These are phyloP conservation scores for Suillus spraguei DNA, from an alignment of 768 basidiomycete genomes.

Conservation along the genomic window DNA sequence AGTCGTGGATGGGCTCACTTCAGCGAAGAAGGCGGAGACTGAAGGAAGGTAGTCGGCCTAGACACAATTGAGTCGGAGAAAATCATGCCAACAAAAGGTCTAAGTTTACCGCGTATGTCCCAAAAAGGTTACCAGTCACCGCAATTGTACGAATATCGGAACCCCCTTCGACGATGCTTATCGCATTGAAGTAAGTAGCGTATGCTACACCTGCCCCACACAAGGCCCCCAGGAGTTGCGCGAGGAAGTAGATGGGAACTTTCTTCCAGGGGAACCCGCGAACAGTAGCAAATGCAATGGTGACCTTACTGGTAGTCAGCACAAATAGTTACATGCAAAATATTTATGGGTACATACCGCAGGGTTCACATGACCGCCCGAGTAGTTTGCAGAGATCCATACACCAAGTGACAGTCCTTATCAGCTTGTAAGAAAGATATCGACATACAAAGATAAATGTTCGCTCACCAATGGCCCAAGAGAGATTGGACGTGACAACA, in stretches of 20 bases:
- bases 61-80: constrained; percentile 4
- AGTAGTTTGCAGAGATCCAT: constrained; percentile 66
- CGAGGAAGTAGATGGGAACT: constrained; percentile 64
- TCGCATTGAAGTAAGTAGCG: constrained; percentile 60
- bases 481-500: constrained; percentile 51
- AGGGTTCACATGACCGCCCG: constrained; percentile 71
- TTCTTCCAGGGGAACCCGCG: constrained; percentile 76
- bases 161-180: constrained; percentile 57
- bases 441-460: not conserved
- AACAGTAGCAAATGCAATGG: constrained; percentile 61
- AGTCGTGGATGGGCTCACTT: constrained; percentile 23
- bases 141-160: constrained; percentile 47
- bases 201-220: constrained; percentile 54
- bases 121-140: constrained; percentile 52
- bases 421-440: constrained; percentile 2
- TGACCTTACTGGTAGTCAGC: constrained; percentile 43
- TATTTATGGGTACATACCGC: constrained; percentile 40
- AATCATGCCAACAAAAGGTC: not conserved
- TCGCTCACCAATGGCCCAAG: constrained; percentile 52
- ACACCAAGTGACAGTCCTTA: constrained; percentile 58
- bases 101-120: constrained; percentile 52
- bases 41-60: constrained; percentile 38
- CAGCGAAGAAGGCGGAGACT: constrained; percentile 44
- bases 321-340: not conserved
- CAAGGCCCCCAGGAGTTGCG: constrained; percentile 58